Base-by-base conservation (phyloP, 495 filamentous ascomycete species). In the Bathelium albidoporum region DNA sequence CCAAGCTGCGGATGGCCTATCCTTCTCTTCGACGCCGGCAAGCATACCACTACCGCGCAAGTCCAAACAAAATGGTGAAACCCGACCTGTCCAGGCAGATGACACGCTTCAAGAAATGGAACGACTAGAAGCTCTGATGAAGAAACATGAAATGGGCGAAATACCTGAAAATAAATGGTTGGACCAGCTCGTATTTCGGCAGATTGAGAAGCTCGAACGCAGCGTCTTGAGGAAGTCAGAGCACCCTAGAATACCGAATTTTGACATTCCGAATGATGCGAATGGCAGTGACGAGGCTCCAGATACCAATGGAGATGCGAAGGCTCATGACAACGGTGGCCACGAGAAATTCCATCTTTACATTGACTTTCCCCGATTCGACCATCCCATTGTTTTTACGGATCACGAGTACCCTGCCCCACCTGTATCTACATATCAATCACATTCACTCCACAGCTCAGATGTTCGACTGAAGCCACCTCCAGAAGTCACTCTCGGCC, bases 91-190 rank as follows among this genome's bases (percentile, higher is more conserved):
- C 9, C 58, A 70, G 61, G 77, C 72, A 65, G 82, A 81, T 76
- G 85, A 75, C 59, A 87, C 90, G 68, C 63, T 71, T 5, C 79
- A 86, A 43, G 91, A 97, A 73, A 75, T 93, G 49, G 89, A 94
- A 64, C 80, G 92, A 18, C 79, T 97, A 45, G 90, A 95, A 71
- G 85, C 84, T 60, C 70, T 97, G 55, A 88, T 99, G 69, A 99
- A 99, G 77, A 95, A 96, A 73, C 95, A 97, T 69, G 94, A 99
- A 72, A 94, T 97, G 86, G 90, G 90, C 26, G 93, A 97, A 69
- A 92, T 99, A 16, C 86, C 89, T 2, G 82, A 89, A 18, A 87
- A 94, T 52, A 91, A 95, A 71, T 97, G 94, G 94, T 82, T 99
- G 59, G 94, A 99, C 71, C 87, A 91, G 66, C 79, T 97, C 64